Percentiles rank a stretch among this genome's conserved stretches.
phyloP scores from a whole-genome alignment of 2,329 filamentous ascomycete species.

The Gyromitra esculenta region DNA sequence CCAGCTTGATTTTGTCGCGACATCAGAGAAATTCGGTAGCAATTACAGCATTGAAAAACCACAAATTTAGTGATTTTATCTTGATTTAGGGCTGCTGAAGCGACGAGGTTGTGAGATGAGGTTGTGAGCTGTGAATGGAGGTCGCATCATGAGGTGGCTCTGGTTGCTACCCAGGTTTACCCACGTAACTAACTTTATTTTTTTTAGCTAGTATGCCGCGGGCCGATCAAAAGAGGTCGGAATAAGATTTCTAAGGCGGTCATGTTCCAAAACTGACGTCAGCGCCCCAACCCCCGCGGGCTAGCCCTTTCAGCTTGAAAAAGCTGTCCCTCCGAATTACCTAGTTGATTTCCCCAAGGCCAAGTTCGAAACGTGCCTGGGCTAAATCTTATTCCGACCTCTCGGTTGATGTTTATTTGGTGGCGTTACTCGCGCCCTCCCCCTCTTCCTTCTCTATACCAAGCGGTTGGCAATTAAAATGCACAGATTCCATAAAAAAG shows the following conservation, averaged over 20 bases:
- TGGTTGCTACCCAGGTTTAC: neutral
- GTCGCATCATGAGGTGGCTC: neutral
- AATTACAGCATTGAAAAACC: no score
- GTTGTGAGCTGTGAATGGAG: no score
- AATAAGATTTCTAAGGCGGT: conserved; percentile 34
- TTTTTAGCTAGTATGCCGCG: neutral
- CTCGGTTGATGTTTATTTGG: conserved; percentile 9
- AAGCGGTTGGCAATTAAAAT: neutral
- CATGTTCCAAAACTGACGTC: conserved; percentile 33
- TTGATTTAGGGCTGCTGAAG: no score
- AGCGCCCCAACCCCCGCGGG: neutral
- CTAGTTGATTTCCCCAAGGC: neutral
- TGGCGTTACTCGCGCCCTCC: neutral
- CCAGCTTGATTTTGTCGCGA: no score
- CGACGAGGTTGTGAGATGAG: no score
- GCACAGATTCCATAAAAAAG: neutral
- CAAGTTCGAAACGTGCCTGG: conserved; percentile 38
- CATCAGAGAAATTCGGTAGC: no score
- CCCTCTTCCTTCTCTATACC: neutral
- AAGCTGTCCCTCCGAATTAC: neutral
- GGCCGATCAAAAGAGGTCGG: conserved; percentile 41
- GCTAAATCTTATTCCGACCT: conserved; percentile 47
- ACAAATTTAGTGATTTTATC: no score
- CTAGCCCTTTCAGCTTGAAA: conserved; percentile 4
- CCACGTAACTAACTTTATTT: no score